Evolutionary conservation across 2,329 filamentous ascomycete genomes (phyloP), one percentile per base, ranked within the genome.

Genomic region (Chalara sp.): DNA sequence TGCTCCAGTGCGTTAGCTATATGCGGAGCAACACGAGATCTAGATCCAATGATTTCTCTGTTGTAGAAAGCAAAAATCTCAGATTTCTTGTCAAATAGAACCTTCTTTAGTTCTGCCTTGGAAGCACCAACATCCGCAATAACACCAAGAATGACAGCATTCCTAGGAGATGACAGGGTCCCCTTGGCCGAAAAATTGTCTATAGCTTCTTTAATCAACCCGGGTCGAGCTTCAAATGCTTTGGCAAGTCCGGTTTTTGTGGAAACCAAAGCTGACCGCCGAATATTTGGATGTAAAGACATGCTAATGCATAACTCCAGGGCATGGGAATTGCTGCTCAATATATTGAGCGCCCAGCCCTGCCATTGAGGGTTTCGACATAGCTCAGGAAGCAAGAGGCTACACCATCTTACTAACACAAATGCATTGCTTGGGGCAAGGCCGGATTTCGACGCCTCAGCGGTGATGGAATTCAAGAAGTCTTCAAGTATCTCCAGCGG

Each of bases 321-420:
- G 12, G 83, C 80, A 63, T 84, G 82, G 29, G 89, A 87, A 65
- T 86, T 76, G 46, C 85, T 79, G 33, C 80, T 68, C 31, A 95
- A 70, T 41, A 93, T 70, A 33, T 89, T 83, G 57, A 75, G 63
- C 48, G 80, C 80, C 66, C 83, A 83, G 61, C 74, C 74, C 47
- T 80, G 78, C 84, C 83, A 90, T 42, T 79, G 67, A 7, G 76
- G 65, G 12, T 79, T 79, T 45, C 76, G 76, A 32, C 79, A 79
- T 30, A 90, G 74, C 52, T 85, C 77, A 62, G 91, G 83, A 59
- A 96, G 79, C 47, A 96, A 71, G 52, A 92, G 68, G 52, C 86
- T 87, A 67, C 84, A 89, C 92, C 92, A 99, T 68, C 96, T 89
- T 11, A 93, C 78, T 59, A 99, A 74, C 46, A 95, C 89, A 65